These are phyloP conservation scores for Phytophthora pisi DNA, from an alignment of 352 stramenopile species.

Conservation along the genomic window DNA sequence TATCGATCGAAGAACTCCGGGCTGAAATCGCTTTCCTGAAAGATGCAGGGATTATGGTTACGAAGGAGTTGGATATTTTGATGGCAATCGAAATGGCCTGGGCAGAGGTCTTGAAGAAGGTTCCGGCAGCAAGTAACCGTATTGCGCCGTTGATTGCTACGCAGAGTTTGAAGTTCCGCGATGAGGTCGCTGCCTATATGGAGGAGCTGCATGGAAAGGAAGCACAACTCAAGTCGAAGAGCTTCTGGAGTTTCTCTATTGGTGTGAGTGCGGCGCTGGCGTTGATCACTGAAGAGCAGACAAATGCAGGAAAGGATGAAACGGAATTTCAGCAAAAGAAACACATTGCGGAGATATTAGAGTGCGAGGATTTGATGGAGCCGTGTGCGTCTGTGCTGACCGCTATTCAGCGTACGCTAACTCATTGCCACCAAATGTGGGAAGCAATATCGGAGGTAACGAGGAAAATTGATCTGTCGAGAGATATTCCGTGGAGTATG, in stretches of 20 bases:
- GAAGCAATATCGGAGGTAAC: conserved; percentile 86
- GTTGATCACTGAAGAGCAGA: conserved; percentile 49
- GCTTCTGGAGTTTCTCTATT: conserved; percentile 68
- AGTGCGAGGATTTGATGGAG: conserved; percentile 91
- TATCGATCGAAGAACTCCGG: conserved; percentile 72
- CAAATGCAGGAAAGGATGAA: conserved; percentile 45
- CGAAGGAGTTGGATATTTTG: conserved; percentile 65
- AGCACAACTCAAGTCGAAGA: conserved; percentile 49
- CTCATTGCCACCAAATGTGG: conserved; percentile 86
- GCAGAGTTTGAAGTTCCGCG: conserved; percentile 66
- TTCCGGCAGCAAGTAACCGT: conserved; percentile 63
- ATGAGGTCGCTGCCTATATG: conserved; percentile 87
- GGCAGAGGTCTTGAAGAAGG: conserved; percentile 67
- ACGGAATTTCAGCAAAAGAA: conserved; percentile 58
- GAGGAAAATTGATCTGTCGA: conserved; percentile 87
- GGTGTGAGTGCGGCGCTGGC: conserved; percentile 49
- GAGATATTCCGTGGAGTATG: conserved; percentile 92
- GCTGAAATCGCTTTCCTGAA: conserved; percentile 70
- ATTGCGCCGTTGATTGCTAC: conserved; percentile 69
- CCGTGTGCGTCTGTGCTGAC: conserved; percentile 72
- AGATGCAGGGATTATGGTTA: conserved; percentile 58
- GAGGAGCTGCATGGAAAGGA: conserved; percentile 74
- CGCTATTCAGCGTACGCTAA: conserved; percentile 78
- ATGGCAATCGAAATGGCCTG: conserved; percentile 59
- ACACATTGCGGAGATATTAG: conserved; percentile 93